phyloP scores from a whole-genome alignment of 495 filamentous ascomycete genomes.

The Aspergillus taichungensis region DNA sequence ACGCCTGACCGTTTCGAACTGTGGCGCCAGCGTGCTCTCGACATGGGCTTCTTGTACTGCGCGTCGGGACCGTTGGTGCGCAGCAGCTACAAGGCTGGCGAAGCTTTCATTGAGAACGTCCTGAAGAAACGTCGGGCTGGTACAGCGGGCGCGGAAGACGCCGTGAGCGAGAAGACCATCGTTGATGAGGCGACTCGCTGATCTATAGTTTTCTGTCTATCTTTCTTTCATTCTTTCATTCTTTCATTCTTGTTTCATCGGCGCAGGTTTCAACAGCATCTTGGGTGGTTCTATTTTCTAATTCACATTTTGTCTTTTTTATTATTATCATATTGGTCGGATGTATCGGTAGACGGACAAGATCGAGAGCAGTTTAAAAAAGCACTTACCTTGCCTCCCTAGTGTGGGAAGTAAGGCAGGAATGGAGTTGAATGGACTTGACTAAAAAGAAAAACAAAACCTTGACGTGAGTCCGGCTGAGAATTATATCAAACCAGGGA shows the following conservation, averaged over 20 bases:
- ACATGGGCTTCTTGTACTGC: slow-evolving; percentile 95
- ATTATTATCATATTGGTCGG: background rate
- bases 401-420: too few relatives aligned
- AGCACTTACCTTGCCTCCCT: too few relatives aligned
- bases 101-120: slow-evolving; percentile 98
- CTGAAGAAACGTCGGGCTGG: slow-evolving; percentile 71
- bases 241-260: slow-evolving; percentile 3
- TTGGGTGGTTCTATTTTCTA: background rate
- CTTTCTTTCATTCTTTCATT: slow-evolving; percentile 3
- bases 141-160: slow-evolving; percentile 14
- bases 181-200: slow-evolving; percentile 23
- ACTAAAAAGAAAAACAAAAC: too few relatives aligned
- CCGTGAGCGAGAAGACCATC: slow-evolving; percentile 16
- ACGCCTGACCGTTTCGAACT: slow-evolving; percentile 83
- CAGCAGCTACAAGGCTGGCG: slow-evolving; percentile 93
- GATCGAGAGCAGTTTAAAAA: too few relatives aligned
- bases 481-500: too few relatives aligned
- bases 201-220: slow-evolving; percentile 5
- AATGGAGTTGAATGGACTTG: too few relatives aligned
- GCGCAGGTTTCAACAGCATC: background rate
- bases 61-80: slow-evolving; percentile 88
- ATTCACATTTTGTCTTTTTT: background rate
- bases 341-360: background rate
- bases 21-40: slow-evolving; percentile 82
- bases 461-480: too few relatives aligned